Evolutionary conservation across 1,284 basidiomycete species (phyloP).

Genomic region (Marasmius oreades): DNA sequence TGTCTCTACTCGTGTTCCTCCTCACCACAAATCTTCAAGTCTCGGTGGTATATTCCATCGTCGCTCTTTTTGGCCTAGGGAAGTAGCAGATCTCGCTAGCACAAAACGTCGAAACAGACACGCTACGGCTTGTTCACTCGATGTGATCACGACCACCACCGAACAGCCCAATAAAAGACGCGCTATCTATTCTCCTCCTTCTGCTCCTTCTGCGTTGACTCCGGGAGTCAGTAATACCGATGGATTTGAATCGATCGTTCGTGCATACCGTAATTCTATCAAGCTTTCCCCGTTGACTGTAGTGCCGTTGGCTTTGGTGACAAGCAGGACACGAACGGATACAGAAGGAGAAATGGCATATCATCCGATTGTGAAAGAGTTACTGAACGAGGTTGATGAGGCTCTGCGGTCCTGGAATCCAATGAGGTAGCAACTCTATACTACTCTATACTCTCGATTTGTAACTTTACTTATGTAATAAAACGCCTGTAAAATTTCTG

Average conservation of each 20-base stretch:
- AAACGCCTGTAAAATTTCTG: background rate
- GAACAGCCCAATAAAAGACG: no score
- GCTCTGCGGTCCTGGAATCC: background rate
- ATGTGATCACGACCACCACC: background rate
- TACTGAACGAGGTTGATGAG: background rate
- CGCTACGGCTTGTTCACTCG: background rate
- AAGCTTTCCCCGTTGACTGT: background rate
- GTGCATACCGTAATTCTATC: no score
- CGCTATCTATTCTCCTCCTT: no score
- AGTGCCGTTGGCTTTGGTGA: background rate
- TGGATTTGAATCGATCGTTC: no score
- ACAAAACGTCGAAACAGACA: background rate
- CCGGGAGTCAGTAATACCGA: no score
- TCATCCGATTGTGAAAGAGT: background rate
- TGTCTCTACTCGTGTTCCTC: background rate
- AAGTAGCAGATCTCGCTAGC: background rate
- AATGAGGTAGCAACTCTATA: no score
- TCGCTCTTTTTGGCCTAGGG: background rate
- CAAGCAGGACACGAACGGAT: background rate
- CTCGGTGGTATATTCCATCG: background rate
- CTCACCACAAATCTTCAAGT: slow-evolving; percentile 1
- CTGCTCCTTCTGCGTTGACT: no score
- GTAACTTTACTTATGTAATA: background rate
- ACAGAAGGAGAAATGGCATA: background rate
- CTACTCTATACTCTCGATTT: no score